Base-by-base conservation (phyloP, 352 stramenopile genomes). In the Phytophthora agathidicida region DNA sequence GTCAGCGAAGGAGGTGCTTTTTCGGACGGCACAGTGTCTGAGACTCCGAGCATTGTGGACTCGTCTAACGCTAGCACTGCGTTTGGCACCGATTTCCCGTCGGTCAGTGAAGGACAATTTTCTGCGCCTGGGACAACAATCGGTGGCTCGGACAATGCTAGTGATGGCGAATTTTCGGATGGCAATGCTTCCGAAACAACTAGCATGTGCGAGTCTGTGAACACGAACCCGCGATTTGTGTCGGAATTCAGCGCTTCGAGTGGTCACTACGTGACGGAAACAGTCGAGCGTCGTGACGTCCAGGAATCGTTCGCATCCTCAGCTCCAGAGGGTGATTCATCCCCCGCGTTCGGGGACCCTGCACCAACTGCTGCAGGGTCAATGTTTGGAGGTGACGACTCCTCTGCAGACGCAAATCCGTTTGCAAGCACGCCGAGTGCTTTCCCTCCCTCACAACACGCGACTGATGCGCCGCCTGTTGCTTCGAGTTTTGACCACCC, bases 61-160 rank as follows among this genome's bases (percentile, higher is more conserved):
- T 89, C 80, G 13, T 91, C 81, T 5, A 93, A 86, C 61, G 81
- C 77, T 7, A 87, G 83, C 44, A 93, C 83, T 7, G 81, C 83
- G 5, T 91, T 91, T 16, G 75, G 83, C 7, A 91, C 82, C 0
- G 81, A 93, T 65, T 86, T 86, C 20, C 75, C 80, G 7, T 90
- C 83, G 7, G 85, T 87, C 42, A 91, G 80, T 30, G 84, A 93
- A 35, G 81, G 79, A 0, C 80, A 87, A 36, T 88, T 74, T 7
- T 91, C 81, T 9, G 73, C 72, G 7, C 77, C 81, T 41, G 80
- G 80, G 13, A 86, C 78, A 16, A 77, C 74, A 10, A 84, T 88
- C 39, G 78, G 74, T 45, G 75, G 73, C 10, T 86, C 78, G 1
- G 78, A 88, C 27, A 83, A 84, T 38, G 73, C 70, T 11, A 85